Conservation (phyloP, 345 rosid species). For the Acer negundo region DNA sequence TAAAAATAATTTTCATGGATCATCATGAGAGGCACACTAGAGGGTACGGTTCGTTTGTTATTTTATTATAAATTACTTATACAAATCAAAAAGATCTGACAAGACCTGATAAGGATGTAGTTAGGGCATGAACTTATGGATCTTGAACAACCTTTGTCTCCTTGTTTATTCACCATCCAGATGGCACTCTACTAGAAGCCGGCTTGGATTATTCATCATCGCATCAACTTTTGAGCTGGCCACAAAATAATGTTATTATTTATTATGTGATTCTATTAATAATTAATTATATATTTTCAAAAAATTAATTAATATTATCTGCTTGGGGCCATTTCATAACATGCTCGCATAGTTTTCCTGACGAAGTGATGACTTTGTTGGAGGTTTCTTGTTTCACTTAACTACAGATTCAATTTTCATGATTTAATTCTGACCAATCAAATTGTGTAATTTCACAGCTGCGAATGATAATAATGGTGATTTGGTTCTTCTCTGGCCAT, state of each 20-base stretch:
- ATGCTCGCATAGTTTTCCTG: not conserved
- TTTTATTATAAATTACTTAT: not conserved
- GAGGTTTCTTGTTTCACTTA: not conserved
- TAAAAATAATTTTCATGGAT: not conserved
- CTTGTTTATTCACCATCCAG: constrained; percentile 5
- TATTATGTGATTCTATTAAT: not conserved
- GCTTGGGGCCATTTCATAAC: not conserved
- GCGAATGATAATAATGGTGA: not conserved
- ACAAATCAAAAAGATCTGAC: not conserved
- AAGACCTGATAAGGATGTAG: not conserved
- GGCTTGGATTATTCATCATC: not conserved
- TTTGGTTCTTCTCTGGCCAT: not conserved
- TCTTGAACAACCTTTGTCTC: not conserved
- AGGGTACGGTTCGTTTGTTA: not conserved
- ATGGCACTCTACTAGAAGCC: not conserved
- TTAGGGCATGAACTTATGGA: not conserved
- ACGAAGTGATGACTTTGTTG: not conserved
- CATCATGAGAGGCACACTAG: not conserved
- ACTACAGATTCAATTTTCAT: no score
- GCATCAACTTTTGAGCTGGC: constrained; percentile 18
- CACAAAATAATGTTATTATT: not conserved
- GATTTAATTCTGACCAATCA: not conserved
- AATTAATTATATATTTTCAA: no score
- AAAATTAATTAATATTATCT: not conserved
- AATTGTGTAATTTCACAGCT: not conserved